Conservation (phyloP, 495 filamentous ascomycete genomes). For the Tuber calosporum region DNA sequence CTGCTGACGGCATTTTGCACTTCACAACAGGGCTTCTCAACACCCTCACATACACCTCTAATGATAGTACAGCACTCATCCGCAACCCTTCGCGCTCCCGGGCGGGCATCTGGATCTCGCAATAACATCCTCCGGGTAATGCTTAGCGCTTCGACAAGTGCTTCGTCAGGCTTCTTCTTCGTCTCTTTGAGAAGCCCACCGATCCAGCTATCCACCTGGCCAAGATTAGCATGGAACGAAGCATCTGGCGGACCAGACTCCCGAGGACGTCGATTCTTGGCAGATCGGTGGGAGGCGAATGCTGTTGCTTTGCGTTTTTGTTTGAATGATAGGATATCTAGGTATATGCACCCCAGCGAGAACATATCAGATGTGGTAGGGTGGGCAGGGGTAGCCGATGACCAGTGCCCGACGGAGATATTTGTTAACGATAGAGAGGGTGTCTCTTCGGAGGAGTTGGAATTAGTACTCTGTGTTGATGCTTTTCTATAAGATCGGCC, state of each 20-base stretch:
- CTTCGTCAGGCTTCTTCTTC: conserved; percentile 55
- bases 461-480: conserved; percentile 22
- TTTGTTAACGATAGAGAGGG: conserved; percentile 28
- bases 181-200: conserved; percentile 59
- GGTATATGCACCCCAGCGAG: conserved; percentile 63
- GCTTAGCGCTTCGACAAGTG: conserved; percentile 45
- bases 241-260: conserved; percentile 51
- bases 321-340: conserved; percentile 63
- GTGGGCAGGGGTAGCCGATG: conserved; percentile 9
- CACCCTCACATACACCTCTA: conserved; percentile 11
- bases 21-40: conserved; percentile 24
- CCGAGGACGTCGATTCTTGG: conserved; percentile 54
- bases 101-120: conserved; percentile 44
- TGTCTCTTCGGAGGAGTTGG: conserved; percentile 5
- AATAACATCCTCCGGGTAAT: conserved; percentile 48
- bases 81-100: conserved; percentile 43
- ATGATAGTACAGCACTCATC: conserved; percentile 35
- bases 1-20: conserved; percentile 10
- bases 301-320: conserved; percentile 63
- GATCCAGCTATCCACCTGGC: conserved; percentile 74
- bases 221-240: conserved; percentile 75
- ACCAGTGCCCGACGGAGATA: conserved; percentile 38
- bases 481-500: conserved; percentile 34
- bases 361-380: conserved; percentile 58
- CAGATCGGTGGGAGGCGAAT: conserved; percentile 65